A percentile compares a stretch with the other conserved stretches of the same genome.
phyloP scores from a whole-genome alignment of 75 land plant species.

The Sequoia sempervirens region DNA sequence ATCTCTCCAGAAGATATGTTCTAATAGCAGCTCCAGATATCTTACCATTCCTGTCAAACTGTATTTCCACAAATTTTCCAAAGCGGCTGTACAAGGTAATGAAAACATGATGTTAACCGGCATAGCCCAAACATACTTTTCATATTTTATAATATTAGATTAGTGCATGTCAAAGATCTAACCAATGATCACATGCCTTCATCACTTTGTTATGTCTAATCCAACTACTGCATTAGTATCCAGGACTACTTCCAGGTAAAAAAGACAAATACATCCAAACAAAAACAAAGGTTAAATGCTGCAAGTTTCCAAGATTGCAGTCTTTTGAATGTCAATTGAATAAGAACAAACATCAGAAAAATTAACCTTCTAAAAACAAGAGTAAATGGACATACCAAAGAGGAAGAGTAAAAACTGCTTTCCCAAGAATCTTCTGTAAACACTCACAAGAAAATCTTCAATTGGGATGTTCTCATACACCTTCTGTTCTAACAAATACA shows the following conservation, averaged over 20 bases:
- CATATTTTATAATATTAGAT: neutral
- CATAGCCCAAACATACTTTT: neutral
- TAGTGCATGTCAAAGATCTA: neutral
- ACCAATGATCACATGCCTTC: neutral
- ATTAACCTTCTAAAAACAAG: neutral
- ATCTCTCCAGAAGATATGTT: conserved; percentile 91
- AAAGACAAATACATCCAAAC: neutral
- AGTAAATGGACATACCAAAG: neutral
- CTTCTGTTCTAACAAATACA: neutral
- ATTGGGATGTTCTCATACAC: neutral
- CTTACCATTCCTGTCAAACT: conserved; percentile 80
- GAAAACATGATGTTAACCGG: neutral
- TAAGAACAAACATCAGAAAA: neutral
- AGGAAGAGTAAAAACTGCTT: neutral
- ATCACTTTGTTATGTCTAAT: neutral
- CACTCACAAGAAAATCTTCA: neutral
- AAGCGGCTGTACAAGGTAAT: conserved; percentile 64
- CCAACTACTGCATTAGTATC: neutral
- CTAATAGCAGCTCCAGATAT: conserved; percentile 99
- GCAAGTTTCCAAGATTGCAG: neutral
- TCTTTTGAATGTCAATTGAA: neutral
- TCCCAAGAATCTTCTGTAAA: neutral
- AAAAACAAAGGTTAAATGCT: neutral
- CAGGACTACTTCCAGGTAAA: neutral
- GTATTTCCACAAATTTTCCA: conserved; percentile 98